These are phyloP conservation scores for Suhomyces ambrosiae DNA, from an alignment of 1,139 yeast genomes.

Conservation along the genomic window DNA sequence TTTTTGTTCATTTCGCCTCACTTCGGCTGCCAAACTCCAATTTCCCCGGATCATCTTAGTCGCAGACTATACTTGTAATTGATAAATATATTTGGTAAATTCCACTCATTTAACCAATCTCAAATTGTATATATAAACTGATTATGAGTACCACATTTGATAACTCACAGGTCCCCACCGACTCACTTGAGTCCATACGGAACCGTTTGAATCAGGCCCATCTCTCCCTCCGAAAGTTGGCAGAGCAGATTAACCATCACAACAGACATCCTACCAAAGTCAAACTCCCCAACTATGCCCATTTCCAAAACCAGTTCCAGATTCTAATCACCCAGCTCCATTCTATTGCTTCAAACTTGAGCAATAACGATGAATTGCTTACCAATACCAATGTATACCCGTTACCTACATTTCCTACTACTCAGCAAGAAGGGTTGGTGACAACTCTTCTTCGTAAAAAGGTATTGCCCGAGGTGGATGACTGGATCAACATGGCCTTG, in stretches of 20 bases:
- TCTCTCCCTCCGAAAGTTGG: conserved; percentile 43
- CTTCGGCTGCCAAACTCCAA: conserved; percentile 46
- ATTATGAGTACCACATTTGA: conserved; percentile 17
- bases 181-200: conserved; percentile 45
- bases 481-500: conserved; percentile 72
- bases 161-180: conserved; percentile 36
- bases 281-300: conserved; percentile 44
- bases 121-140: no score
- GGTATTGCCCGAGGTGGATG: conserved; percentile 85
- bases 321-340: conserved; percentile 80
- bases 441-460: conserved; percentile 86
- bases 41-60: conserved; percentile 42
- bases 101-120: no score
- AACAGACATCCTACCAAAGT: conserved; percentile 42
- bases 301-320: conserved; percentile 75
- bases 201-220: conserved; percentile 49
- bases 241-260: conserved; percentile 46
- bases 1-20: conserved; percentile 40
- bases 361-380: conserved; percentile 60
- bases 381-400: conserved; percentile 79
- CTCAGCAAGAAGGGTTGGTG: conserved; percentile 77
- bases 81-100: no score
- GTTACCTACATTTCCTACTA: conserved; percentile 77
- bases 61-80: neutral
- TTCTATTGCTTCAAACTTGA: conserved; percentile 69